Conservation (phyloP, 2,329 filamentous ascomycete genomes). For the Dactylellina leptospora region DNA sequence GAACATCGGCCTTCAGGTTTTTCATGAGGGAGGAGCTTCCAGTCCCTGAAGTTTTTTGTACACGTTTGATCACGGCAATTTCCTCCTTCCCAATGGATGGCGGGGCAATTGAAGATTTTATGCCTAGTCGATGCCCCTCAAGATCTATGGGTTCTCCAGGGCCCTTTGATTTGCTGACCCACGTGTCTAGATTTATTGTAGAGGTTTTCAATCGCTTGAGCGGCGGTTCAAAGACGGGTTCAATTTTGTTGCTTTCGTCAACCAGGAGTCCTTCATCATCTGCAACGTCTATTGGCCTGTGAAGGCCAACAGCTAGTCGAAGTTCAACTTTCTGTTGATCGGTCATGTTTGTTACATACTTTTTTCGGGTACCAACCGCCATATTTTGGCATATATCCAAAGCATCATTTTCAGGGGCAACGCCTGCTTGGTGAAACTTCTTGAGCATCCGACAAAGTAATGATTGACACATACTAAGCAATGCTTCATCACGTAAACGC, state of each 20-base stretch:
- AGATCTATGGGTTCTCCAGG: not conserved
- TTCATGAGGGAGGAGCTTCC: conserved; percentile 30
- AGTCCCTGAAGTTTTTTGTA: not conserved
- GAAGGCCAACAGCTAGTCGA: conserved; percentile 62
- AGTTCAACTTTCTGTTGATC: conserved; percentile 86
- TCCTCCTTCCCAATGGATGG: conserved; percentile 23
- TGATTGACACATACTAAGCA: conserved; percentile 81
- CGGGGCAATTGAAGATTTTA: not conserved
- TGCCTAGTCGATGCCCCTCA: not conserved
- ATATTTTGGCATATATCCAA: conserved; percentile 70
- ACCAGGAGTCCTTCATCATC: conserved; percentile 12
- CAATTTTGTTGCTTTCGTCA: conserved; percentile 64
- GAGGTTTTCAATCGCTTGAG: conserved; percentile 32
- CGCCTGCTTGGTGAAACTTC: conserved; percentile 79
- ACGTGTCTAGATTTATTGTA: conserved; percentile 19
- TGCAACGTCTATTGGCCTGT: conserved; percentile 67
- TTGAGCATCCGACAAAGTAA: conserved; percentile 84
- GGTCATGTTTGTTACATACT: conserved; percentile 79
- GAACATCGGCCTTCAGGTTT: conserved; percentile 32
- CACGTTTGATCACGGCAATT: conserved; percentile 2
- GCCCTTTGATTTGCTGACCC: conserved; percentile 35
- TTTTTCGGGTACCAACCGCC: conserved; percentile 63
- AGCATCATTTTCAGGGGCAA: conserved; percentile 64
- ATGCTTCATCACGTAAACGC: conserved; percentile 83
- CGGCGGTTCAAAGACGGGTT: conserved; percentile 58